Evolutionary conservation across 1,284 basidiomycete species (phyloP).

Genomic region (Lentinula novae-zelandiae): DNA sequence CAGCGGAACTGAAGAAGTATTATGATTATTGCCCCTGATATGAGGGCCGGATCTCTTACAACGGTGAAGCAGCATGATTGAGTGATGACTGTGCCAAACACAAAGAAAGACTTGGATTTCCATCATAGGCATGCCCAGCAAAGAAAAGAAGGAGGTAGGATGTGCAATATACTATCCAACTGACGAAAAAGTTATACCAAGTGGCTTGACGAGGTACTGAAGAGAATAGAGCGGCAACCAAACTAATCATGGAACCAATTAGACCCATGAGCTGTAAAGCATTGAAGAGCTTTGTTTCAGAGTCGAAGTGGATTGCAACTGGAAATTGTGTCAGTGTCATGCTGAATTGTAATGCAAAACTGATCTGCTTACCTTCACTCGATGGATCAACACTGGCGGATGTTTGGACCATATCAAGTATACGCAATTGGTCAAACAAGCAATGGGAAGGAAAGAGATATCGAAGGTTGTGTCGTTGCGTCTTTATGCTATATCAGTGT

Average conservation of each 20-base stretch:
- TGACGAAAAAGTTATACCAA: slow-evolving; percentile 21
- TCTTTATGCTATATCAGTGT: no score
- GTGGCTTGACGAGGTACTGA: slow-evolving; percentile 17
- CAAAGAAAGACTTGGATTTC: slow-evolving; percentile 14
- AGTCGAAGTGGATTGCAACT: background rate
- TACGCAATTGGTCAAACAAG: no score
- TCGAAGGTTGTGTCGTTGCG: no score
- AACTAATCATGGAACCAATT: slow-evolving; percentile 16
- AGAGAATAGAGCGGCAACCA: slow-evolving; percentile 18
- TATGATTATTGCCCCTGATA: background rate
- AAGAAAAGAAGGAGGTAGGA: slow-evolving; percentile 19
- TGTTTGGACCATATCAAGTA: background rate
- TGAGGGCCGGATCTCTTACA: background rate
- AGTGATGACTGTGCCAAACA: slow-evolving; percentile 19
- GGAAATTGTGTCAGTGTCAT: background rate
- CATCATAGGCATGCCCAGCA: slow-evolving; percentile 13
- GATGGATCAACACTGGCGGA: background rate
- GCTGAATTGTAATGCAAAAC: no score
- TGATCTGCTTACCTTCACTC: background rate
- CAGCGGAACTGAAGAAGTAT: background rate
- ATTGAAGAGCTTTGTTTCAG: slow-evolving; percentile 11
- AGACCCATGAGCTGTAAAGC: slow-evolving; percentile 18
- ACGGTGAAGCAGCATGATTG: slow-evolving; percentile 13
- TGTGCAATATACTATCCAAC: slow-evolving; percentile 19
- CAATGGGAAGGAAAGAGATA: no score